Conservation (phyloP, 208 protist species). For the Crithidia bombi region DNA sequence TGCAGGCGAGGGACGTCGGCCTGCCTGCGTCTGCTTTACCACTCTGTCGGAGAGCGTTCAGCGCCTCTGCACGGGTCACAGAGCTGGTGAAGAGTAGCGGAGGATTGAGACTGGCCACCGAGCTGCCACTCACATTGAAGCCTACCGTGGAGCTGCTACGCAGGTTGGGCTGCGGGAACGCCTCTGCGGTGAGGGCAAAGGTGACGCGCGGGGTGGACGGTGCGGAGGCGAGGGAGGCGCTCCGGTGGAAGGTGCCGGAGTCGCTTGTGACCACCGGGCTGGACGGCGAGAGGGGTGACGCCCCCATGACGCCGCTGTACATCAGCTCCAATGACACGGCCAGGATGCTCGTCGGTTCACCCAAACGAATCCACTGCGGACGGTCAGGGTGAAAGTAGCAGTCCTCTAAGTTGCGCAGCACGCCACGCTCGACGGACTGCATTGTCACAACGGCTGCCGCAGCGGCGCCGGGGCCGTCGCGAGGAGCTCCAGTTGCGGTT, state of each 20-base stretch:
- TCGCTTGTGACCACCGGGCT: not conserved
- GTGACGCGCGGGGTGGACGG: not conserved
- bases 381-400: conserved; percentile 30
- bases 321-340: conserved; percentile 38
- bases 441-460: not conserved
- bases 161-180: not conserved
- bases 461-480: not conserved
- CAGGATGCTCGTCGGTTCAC: conserved; percentile 61
- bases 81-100: not conserved
- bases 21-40: not conserved
- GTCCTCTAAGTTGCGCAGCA: conserved; percentile 23
- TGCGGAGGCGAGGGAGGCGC: not conserved
- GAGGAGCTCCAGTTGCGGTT: not conserved
- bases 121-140: not conserved
- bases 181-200: conserved; percentile 9
- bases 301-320: not conserved
- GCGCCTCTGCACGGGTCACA: conserved; percentile 20
- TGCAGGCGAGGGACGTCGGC: conserved; percentile 22
- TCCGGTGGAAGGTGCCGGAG: not conserved
- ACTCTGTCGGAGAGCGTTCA: conserved; percentile 23
- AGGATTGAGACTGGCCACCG: not conserved
- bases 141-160: not conserved
- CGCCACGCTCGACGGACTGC: not conserved
- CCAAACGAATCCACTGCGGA: conserved; percentile 43
- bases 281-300: not conserved